Percentiles rank a stretch among this genome's conserved stretches.
Conservation (phyloP, 306 rosid species). For the Hippophae gyantsensis region DNA sequence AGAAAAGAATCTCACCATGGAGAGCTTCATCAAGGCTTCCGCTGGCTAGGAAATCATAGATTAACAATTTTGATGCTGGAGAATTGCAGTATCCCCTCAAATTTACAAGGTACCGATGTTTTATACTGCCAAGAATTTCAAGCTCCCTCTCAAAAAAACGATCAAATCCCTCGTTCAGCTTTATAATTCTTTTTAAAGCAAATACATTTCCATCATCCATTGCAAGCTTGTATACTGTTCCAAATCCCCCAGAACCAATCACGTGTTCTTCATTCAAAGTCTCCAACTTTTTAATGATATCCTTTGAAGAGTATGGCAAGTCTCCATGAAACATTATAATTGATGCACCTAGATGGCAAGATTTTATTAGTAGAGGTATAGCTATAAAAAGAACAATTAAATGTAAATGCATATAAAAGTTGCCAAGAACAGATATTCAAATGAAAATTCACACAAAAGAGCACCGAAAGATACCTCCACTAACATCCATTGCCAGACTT, state of each 20-base stretch:
- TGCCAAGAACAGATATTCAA: slow-evolving; percentile 10
- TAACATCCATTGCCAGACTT: slow-evolving; percentile 67
- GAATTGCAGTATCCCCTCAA: slow-evolving; percentile 97
- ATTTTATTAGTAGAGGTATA: slow-evolving; percentile 15
- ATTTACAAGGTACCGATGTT: slow-evolving; percentile 92
- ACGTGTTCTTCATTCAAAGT: slow-evolving; percentile 82
- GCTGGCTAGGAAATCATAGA: slow-evolving; percentile 86
- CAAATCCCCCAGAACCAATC: slow-evolving; percentile 92
- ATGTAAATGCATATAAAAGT: slow-evolving; percentile 14
- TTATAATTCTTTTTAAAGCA: slow-evolving; percentile 87
- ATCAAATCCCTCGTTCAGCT: slow-evolving; percentile 90
- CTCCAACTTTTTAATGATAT: slow-evolving; percentile 88
- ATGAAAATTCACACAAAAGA: slow-evolving; percentile 19
- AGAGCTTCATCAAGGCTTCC: slow-evolving; percentile 97
- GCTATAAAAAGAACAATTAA: slow-evolving; percentile 16
- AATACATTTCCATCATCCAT: slow-evolving; percentile 95
- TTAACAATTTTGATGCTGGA: slow-evolving; percentile 86
- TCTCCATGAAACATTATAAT: slow-evolving; percentile 98
- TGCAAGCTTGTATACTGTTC: slow-evolving; percentile 89
- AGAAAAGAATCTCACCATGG: slow-evolving; percentile 54
- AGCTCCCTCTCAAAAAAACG: slow-evolving; percentile 97
- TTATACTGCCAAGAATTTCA: slow-evolving; percentile 94
- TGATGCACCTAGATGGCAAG: slow-evolving; percentile 67
- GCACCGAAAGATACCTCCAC: slow-evolving; percentile 59
- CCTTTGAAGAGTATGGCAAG: slow-evolving; percentile 95